Percentiles rank a stretch among this genome's conserved stretches.
Evolutionary conservation across 2,329 filamentous ascomycete species (phyloP).

Genomic region (Emmonsiellopsis sp.): DNA sequence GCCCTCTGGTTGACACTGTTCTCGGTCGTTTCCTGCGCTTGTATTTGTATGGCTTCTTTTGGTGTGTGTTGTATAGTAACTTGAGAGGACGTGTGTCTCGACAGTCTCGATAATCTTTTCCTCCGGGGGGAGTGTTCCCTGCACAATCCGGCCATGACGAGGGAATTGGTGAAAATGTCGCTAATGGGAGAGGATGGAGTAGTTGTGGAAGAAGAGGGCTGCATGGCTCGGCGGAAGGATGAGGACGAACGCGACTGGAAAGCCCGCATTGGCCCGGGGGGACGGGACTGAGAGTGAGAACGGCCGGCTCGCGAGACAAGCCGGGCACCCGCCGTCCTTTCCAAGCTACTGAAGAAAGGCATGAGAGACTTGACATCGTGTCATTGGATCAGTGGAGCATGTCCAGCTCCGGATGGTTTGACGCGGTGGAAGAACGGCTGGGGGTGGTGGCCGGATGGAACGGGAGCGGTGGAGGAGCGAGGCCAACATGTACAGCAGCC

Average conservation of each 20-base stretch:
- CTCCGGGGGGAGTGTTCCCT: slow-evolving; percentile 34
- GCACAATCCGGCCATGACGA: slow-evolving; percentile 45
- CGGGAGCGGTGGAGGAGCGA: not conserved
- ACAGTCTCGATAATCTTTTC: slow-evolving; percentile 20
- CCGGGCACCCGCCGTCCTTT: slow-evolving; percentile 41
- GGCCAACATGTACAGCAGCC: not conserved
- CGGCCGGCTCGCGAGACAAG: slow-evolving; percentile 34
- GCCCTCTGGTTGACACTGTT: not conserved
- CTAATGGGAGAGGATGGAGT: slow-evolving; percentile 21
- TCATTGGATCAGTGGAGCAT: slow-evolving; percentile 18
- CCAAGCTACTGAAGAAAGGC: slow-evolving; percentile 50
- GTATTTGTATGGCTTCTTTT: not conserved
- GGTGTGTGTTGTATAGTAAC: not conserved
- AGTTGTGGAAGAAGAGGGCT: slow-evolving; percentile 10
- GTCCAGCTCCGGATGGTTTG: not conserved
- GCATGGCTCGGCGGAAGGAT: slow-evolving; percentile 20
- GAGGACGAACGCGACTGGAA: slow-evolving; percentile 16
- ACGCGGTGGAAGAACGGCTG: not conserved
- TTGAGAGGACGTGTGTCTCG: slow-evolving; percentile 5
- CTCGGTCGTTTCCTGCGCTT: not conserved
- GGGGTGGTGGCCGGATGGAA: not conserved
- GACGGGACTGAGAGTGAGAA: slow-evolving; percentile 20
- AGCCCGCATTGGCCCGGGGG: slow-evolving; percentile 21
- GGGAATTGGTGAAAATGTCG: slow-evolving; percentile 44
- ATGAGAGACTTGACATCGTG: slow-evolving; percentile 56